phyloP scores from a whole-genome alignment of 148 eudicot genomes.

The Rhododendron simsii region DNA sequence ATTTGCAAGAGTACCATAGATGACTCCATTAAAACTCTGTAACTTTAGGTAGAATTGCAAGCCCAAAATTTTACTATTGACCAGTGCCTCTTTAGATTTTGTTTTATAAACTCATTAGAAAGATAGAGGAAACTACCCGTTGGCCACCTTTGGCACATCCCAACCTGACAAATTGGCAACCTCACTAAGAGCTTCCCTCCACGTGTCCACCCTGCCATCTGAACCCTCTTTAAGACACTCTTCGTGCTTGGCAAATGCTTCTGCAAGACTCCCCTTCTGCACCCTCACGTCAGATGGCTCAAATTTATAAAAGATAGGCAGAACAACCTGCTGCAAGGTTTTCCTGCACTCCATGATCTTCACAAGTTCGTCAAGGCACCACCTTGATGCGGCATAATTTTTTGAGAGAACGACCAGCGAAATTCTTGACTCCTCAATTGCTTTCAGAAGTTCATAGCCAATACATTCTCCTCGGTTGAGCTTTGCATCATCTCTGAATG shows the following conservation, averaged over 20 bases:
- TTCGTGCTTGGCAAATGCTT: background rate
- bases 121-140: background rate
- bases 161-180: constrained; percentile 5
- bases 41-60: background rate
- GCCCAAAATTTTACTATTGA: background rate
- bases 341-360: background rate
- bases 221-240: background rate
- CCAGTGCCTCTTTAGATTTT: background rate
- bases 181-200: background rate
- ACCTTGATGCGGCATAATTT: background rate
- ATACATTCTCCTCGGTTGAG: background rate
- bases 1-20: background rate
- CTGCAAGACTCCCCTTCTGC: background rate
- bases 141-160: background rate
- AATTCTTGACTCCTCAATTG: background rate
- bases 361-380: constrained; percentile 9
- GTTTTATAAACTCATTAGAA: background rate
- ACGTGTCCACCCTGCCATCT: background rate
- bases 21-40: background rate
- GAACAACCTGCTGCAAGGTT: background rate
- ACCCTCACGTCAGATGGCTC: background rate
- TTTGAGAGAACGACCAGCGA: background rate
- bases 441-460: background rate
- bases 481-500: background rate
- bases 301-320: background rate